phyloP scores from a whole-genome alignment of 345 rosid species.

The Syzygium aromaticum region DNA sequence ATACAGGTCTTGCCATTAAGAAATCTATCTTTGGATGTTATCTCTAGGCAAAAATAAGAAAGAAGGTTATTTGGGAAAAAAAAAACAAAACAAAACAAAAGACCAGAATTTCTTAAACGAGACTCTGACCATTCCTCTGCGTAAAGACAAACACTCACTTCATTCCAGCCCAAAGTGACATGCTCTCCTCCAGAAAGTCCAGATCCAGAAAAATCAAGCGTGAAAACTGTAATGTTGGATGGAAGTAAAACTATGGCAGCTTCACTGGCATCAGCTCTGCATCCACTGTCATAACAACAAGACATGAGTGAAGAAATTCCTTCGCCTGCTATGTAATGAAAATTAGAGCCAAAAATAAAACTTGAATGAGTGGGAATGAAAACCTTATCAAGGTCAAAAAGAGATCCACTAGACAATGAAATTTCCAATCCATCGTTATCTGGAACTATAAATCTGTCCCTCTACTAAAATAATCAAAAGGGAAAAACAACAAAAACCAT shows the following conservation, averaged over 20 bases:
- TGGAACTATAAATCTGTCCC: background rate
- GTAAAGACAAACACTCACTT: slow-evolving; percentile 14
- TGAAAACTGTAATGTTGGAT: slow-evolving; percentile 39
- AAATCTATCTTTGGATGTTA: background rate
- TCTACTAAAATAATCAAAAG: background rate
- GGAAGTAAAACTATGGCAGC: slow-evolving; percentile 38
- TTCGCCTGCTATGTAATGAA: background rate
- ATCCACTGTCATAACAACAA: slow-evolving; percentile 22
- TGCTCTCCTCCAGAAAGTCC: slow-evolving; percentile 44
- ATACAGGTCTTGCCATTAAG: background rate
- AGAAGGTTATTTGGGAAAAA: background rate
- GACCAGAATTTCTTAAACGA: background rate
- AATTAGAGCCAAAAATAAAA: background rate
- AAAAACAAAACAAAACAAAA: background rate
- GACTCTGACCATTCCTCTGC: background rate
- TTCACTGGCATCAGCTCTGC: slow-evolving; percentile 49
- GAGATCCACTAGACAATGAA: background rate
- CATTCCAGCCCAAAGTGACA: slow-evolving; percentile 41
- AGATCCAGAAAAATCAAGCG: slow-evolving; percentile 51
- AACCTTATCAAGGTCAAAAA: background rate
- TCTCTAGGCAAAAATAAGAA: background rate
- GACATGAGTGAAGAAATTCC: background rate
- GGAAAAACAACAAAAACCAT: background rate
- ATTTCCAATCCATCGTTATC: background rate
- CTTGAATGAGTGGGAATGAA: background rate